A percentile compares a stretch with the other conserved stretches of the same genome.
Conservation (phyloP, 164 flowering plant species). For the Magnolia kwangsiensis region DNA sequence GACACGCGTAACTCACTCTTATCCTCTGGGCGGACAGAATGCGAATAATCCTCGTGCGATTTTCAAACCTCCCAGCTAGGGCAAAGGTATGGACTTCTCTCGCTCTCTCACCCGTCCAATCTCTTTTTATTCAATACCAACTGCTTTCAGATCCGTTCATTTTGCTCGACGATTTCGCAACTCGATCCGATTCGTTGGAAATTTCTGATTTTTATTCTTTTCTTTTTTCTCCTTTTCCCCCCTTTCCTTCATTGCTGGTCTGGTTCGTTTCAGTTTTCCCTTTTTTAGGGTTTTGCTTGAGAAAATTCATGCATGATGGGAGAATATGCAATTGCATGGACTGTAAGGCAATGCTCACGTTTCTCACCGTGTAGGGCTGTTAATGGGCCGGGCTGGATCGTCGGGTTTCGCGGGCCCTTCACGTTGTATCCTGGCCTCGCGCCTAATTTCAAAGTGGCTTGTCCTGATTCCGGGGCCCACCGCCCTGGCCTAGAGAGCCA, state of each 20-base stretch:
- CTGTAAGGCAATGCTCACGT: too few species aligned
- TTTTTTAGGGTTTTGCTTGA: not conserved
- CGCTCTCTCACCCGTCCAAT: not conserved
- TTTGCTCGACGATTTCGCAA: not conserved
- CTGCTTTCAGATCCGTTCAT: not conserved
- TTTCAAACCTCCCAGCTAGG: constrained; percentile 2
- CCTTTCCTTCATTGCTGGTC: not conserved
- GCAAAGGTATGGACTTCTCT: constrained; percentile 2
- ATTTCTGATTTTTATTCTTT: too few species aligned
- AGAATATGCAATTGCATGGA: not conserved
- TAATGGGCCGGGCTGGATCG: not conserved
- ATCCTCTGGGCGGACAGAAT: not conserved
- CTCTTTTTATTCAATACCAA: not conserved
- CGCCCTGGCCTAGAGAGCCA: too few species aligned
- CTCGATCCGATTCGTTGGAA: too few species aligned
- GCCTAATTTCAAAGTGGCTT: too few species aligned
- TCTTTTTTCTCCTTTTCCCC: not conserved
- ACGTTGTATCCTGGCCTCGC: too few species aligned
- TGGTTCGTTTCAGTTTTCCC: not conserved
- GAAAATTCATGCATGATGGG: not conserved
- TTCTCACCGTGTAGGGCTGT: not conserved
- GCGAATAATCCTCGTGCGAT: not conserved
- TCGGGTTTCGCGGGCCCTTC: too few species aligned
- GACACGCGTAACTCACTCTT: not conserved
- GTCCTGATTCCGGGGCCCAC: too few species aligned